Evolutionary conservation across 352 stramenopile genomes (phyloP).

Genomic region (Phytophthora foliorum): DNA sequence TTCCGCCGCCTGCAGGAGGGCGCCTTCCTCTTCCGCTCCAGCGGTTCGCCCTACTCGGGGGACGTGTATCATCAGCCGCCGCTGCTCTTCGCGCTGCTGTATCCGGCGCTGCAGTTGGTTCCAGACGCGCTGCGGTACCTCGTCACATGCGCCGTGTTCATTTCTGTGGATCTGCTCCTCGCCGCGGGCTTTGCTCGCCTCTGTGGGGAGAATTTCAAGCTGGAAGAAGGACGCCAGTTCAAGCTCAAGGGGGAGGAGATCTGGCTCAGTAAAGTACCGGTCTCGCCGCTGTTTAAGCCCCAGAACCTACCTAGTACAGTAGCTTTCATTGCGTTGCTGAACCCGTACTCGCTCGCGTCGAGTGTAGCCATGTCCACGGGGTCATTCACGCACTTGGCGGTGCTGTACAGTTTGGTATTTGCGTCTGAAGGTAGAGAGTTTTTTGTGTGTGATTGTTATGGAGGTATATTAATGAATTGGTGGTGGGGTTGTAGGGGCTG

Average conservation of each 20-base stretch:
- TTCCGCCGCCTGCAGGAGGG: constrained; percentile 70
- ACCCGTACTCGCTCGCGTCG: constrained; percentile 79
- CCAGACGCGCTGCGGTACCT: constrained; percentile 39
- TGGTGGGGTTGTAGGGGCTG: constrained; percentile 43
- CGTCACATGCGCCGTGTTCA: constrained; percentile 49
- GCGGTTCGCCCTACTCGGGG: constrained; percentile 71
- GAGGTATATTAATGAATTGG: constrained; percentile 5
- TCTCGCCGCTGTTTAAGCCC: constrained; percentile 73
- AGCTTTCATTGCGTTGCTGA: constrained; percentile 76
- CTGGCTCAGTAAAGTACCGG: constrained; percentile 74
- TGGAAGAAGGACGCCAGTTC: constrained; percentile 59
- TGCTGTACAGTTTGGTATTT: constrained; percentile 80
- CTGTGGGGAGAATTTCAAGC: constrained; percentile 49
- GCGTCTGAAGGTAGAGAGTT: constrained; percentile 59
- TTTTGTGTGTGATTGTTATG: constrained; percentile 1
- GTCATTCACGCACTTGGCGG: constrained; percentile 67
- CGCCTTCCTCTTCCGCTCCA: constrained; percentile 58
- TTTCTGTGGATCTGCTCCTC: constrained; percentile 64
- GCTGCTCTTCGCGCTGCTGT: constrained; percentile 78
- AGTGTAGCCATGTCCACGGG: constrained; percentile 78
- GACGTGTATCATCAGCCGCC: constrained; percentile 88
- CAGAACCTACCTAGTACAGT: constrained; percentile 55
- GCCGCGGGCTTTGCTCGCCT: constrained; percentile 68
- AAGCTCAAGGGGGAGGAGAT: constrained; percentile 58
- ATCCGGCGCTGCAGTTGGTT: constrained; percentile 49